These are phyloP conservation scores for Chloranthus sessilifolius DNA, from an alignment of 164 flowering plant species.

Conservation along the genomic window DNA sequence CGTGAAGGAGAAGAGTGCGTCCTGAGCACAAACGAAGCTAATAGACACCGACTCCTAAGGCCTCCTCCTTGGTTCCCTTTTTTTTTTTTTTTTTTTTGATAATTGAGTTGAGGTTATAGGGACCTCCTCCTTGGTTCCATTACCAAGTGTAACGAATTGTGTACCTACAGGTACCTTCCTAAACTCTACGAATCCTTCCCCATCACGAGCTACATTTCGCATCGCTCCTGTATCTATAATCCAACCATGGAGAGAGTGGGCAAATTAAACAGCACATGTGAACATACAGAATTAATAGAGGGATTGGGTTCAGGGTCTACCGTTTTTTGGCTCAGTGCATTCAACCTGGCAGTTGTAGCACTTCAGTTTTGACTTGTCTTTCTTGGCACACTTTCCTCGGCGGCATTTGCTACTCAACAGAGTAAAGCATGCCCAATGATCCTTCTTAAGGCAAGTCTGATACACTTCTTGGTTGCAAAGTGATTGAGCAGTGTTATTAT, in stretches of 20 bases:
- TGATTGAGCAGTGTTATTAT: not conserved
- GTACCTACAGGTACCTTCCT: not conserved
- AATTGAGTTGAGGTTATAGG: no score
- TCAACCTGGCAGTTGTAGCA: constrained; percentile 9
- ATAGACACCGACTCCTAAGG: not conserved
- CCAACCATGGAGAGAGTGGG: constrained; percentile 1
- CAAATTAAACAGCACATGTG: constrained; percentile 2
- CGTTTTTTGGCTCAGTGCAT: constrained; percentile 9
- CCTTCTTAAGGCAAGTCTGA: not conserved
- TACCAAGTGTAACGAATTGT: not conserved
- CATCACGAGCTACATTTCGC: constrained; percentile 1
- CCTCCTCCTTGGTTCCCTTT: no score
- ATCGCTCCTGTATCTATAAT: constrained; percentile 14
- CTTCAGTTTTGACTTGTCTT: not conserved
- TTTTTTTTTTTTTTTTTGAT: no score
- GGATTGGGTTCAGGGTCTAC: not conserved
- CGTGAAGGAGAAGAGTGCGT: not conserved
- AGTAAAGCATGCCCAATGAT: not conserved
- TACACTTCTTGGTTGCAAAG: not conserved
- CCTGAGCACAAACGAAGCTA: not conserved
- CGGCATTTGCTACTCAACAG: not conserved
- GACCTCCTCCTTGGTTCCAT: not conserved
- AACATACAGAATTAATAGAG: not conserved
- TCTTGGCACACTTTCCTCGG: not conserved
- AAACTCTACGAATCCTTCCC: constrained; percentile 3